These are phyloP conservation scores for Pelargonium fulgidum DNA, from an alignment of 441 rosid genomes.

Conservation along the genomic window DNA sequence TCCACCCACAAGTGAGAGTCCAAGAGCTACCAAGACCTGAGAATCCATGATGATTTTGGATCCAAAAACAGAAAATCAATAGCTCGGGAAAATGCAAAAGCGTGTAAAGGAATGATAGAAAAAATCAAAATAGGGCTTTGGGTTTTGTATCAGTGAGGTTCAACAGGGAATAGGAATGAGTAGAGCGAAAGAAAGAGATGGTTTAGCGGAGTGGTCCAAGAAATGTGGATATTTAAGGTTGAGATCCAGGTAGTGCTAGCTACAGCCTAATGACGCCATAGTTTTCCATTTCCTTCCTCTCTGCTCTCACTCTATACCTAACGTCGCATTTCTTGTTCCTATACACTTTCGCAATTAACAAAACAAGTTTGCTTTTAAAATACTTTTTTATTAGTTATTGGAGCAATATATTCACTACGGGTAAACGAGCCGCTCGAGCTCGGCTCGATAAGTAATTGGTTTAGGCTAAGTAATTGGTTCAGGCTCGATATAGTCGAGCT, in stretches of 20 bases:
- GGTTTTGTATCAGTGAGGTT: background rate
- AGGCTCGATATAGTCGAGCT: too few relatives aligned
- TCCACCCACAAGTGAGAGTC: slow-evolving; percentile 84
- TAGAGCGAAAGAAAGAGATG: slow-evolving; percentile 30
- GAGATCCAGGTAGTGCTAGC: background rate
- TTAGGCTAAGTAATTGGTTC: too few relatives aligned
- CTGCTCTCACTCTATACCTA: background rate
- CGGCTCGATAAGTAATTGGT: too few relatives aligned
- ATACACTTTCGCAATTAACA: background rate
- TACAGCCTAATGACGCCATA: background rate
- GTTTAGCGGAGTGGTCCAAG: slow-evolving; percentile 18
- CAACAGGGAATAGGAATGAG: slow-evolving; percentile 23
- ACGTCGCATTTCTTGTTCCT: background rate
- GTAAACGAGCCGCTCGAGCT: too few relatives aligned
- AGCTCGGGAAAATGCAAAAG: slow-evolving; percentile 5
- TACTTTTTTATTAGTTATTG: too few relatives aligned
- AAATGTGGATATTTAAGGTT: slow-evolving; percentile 8
- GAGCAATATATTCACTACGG: too few relatives aligned
- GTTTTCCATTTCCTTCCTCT: background rate
- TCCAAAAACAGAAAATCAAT: background rate
- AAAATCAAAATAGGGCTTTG: slow-evolving; percentile 4
- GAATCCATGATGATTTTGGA: slow-evolving; percentile 50
- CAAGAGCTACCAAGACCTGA: slow-evolving; percentile 76
- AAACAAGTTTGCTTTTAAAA: too few relatives aligned
- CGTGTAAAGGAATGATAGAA: background rate